A percentile compares a stretch with the other conserved stretches of the same genome.
phyloP scores from a whole-genome alignment of 441 rosid genomes.

The Euphorbia celastroides region DNA sequence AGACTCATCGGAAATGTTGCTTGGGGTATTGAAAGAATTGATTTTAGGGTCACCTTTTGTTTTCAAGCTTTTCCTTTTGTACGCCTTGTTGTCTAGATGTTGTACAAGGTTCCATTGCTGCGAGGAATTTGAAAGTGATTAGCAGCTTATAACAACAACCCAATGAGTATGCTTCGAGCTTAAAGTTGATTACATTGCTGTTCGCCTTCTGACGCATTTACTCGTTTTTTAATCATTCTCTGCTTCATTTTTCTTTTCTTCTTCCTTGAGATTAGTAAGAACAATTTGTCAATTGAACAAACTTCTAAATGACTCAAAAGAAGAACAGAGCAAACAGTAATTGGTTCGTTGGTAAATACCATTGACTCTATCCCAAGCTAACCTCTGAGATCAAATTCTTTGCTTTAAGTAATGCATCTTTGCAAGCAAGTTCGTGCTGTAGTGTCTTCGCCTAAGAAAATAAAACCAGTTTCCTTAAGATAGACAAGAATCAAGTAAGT shows the following conservation, averaged over 20 bases:
- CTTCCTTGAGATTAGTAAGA: slow-evolving; percentile 23
- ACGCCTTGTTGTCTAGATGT: slow-evolving; percentile 24
- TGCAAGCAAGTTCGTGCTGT: slow-evolving; percentile 59
- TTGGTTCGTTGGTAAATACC: not conserved
- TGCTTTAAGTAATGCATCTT: slow-evolving; percentile 51
- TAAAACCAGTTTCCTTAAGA: slow-evolving; percentile 8
- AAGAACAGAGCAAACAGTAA: not conserved
- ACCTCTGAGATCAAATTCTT: slow-evolving; percentile 35
- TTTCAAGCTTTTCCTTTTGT: slow-evolving; percentile 44
- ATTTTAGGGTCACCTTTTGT: slow-evolving; percentile 36
- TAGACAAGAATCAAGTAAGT: not conserved
- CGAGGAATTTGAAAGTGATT: slow-evolving; percentile 11
- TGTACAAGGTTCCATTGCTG: slow-evolving; percentile 53
- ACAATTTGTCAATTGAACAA: not conserved
- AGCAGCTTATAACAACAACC: slow-evolving; percentile 7
- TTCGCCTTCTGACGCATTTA: slow-evolving; percentile 31
- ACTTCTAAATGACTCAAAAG: not conserved
- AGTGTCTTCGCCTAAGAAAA: slow-evolving; percentile 39
- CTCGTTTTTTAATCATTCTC: slow-evolving; percentile 23
- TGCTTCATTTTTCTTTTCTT: slow-evolving; percentile 23
- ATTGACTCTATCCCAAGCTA: slow-evolving; percentile 4
- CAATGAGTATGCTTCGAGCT: not conserved
- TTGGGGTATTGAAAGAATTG: not conserved
- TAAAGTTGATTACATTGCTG: slow-evolving; percentile 34
- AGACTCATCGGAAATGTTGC: not conserved